Evolutionary conservation across 305 asterid species (phyloP), one percentile per base, ranked within the genome.

Genomic region (Solanum hybrid): DNA sequence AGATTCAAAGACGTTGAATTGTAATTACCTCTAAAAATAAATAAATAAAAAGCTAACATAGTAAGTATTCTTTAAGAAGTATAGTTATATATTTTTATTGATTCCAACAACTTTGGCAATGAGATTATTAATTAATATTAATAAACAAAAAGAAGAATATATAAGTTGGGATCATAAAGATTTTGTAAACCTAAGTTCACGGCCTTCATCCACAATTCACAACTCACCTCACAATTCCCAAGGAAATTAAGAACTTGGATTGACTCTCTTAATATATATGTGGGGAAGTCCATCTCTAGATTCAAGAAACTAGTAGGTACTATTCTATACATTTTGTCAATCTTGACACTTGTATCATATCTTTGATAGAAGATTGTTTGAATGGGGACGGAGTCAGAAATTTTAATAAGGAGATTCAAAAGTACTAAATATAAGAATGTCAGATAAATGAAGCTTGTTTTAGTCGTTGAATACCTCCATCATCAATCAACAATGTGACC

Each of bases 41-140:
- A 39, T 11, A 11, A 39, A 39, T 39, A 11, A 11, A 39, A 72
- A 27, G 1, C 7, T 76, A 78, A 33, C 13, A 68, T 38, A 79
- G 20, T 6, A 61, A 33, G 31, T n/a, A 38, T 39, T 82, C 2
- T 39, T 14, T 15, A 39, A 14, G 15, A 17, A 14, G 11, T 81
- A 78, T 32, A 77, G 6, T 14, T 82, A 14, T 11, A 12, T 81
- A 13, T 81, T 13, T 39, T 82, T 14, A 82, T 39, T 14, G 36
- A 39, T 82, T 39, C 87, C 87, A 82, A 26, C 36, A 81, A 82
- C 87, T 82, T 82, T 26, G 70, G 36, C 70, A 29, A 39, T 82
- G 26, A 14, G 70, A 78, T 14, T 76, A 78, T 80, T 37, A 26
- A 39, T 14, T 0, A 38, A 38, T 38, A 9, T 36, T 36, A 36